phyloP scores from a whole-genome alignment of 805 yeast species.

The Candida chauliodis region DNA sequence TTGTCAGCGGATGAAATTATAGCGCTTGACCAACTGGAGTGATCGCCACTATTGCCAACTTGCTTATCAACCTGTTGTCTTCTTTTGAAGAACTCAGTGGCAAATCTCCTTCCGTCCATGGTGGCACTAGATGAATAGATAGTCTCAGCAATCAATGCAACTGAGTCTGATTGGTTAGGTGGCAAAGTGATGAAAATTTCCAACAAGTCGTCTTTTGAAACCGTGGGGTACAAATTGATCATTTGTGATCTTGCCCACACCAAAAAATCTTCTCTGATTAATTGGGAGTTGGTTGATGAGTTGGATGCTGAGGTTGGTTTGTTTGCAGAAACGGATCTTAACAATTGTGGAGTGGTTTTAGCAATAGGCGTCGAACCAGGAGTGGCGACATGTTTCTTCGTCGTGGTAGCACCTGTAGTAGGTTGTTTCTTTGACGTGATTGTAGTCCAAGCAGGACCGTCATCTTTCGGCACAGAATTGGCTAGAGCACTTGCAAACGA shows the following conservation, averaged over 20 bases:
- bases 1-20: slow-evolving; percentile 43
- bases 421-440: slow-evolving; percentile 34
- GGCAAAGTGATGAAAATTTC: slow-evolving; percentile 81
- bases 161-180: slow-evolving; percentile 59
- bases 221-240: slow-evolving; percentile 66
- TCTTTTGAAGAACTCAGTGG: slow-evolving; percentile 80
- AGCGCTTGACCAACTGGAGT: slow-evolving; percentile 72
- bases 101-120: slow-evolving; percentile 93
- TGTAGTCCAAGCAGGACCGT: slow-evolving; percentile 41
- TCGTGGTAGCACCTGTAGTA: slow-evolving; percentile 11
- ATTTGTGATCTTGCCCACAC: slow-evolving; percentile 70
- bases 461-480: slow-evolving; percentile 23
- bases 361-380: slow-evolving; percentile 13
- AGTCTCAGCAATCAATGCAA: slow-evolving; percentile 87
- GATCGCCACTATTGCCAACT: slow-evolving; percentile 33
- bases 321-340: slow-evolving; percentile 34
- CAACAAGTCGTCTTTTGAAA: slow-evolving; percentile 73
- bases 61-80: slow-evolving; percentile 68
- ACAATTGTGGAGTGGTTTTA: slow-evolving; percentile 30
- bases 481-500: slow-evolving; percentile 32
- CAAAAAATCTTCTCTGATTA: slow-evolving; percentile 54
- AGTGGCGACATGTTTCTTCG: slow-evolving; percentile 9
- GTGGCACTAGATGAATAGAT: slow-evolving; percentile 83
- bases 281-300: slow-evolving; percentile 16
- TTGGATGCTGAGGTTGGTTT: slow-evolving; percentile 23